Base-by-base conservation (phyloP, 257 asterid species). In the Nyctanthes arbortristis region DNA sequence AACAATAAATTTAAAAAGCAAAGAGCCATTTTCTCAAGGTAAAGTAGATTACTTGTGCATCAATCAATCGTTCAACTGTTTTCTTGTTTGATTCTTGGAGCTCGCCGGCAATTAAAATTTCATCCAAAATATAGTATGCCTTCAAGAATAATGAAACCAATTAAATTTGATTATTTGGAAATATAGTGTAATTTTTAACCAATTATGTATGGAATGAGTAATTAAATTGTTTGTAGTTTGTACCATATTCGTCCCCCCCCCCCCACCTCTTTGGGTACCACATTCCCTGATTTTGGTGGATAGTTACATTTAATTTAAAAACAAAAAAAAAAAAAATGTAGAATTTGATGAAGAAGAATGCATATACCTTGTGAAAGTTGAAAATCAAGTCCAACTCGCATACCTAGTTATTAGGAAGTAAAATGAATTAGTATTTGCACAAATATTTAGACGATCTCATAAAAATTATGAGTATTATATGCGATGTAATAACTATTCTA, bases 341-440 rank as follows among this genome's bases (percentile, higher is more conserved):
- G n/a, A n/a, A n/a, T n/a, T n/a, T n/a, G n/a, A 14, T 8, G 7
- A 4, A 65, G 61, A 67, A 32, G 20, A n/a, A 16, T 16, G 4
- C 8, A 9, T 29, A 16, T 65, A 65, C 70, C 70, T 65, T 47
- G 70, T 65, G 70, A 65, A 65, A 65, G 30, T 65, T 65, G 60
- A 45, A 65, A n/a, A 65, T 22, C 70, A 65, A 65, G n/a, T 65
- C 70, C 58, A 65, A 65, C 60, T 65, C 70, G 10, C 70, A 65
- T 35, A 65, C 70, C 70, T 65, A 43, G 1, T 16, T n/a, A n/a
- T n/a, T 43, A 28, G 24, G 70, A 45, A 31, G 25, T 30, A 43
- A 52, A 52, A 20, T 1, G n/a, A 39, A 10, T 27, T 40, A 65
- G 29, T 1, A 39, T 39, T 30, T 47, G 20, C 14, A 39, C 11